Evolutionary conservation across 768 basidiomycete species (phyloP).

Genomic region (Nidularia pulvinata): DNA sequence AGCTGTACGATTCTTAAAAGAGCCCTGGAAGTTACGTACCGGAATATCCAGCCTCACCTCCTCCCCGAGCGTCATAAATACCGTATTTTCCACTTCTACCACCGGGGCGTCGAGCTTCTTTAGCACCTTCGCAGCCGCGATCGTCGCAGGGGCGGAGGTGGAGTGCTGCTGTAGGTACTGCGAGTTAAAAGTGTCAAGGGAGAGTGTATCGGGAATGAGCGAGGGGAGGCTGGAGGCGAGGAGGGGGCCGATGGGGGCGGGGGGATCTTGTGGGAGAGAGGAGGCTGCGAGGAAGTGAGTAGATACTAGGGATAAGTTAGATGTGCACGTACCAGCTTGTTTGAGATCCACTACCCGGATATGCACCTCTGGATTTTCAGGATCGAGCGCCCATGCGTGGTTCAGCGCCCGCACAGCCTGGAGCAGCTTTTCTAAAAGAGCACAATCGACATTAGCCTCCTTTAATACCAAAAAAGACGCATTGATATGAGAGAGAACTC

Average conservation of each 20-base stretch:
- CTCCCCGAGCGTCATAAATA: conserved; percentile 48
- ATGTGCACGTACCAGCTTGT: conserved; percentile 36
- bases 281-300: conserved; percentile 31
- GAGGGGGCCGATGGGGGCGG: conserved; percentile 46
- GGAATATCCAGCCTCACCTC: conserved; percentile 42
- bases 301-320: background rate
- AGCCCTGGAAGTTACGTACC: conserved; percentile 28
- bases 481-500: conserved; percentile 19
- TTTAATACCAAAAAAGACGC: background rate
- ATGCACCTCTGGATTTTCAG: conserved; percentile 69
- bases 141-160: conserved; percentile 44
- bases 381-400: conserved; percentile 49
- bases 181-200: conserved; percentile 69
- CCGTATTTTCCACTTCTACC: conserved; percentile 59
- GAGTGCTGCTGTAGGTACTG: conserved; percentile 73
- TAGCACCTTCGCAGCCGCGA: conserved; percentile 65
- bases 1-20: background rate
- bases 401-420: conserved; percentile 75
- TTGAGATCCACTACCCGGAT: conserved; percentile 67
- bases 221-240: conserved; percentile 44
- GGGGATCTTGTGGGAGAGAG: conserved; percentile 35
- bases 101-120: conserved; percentile 41
- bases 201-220: conserved; percentile 56
- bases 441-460: conserved; percentile 1
- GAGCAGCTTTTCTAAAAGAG: conserved; percentile 66